Conservation (phyloP, 2,329 filamentous ascomycete species). For the Bipolaris zeicola region DNA sequence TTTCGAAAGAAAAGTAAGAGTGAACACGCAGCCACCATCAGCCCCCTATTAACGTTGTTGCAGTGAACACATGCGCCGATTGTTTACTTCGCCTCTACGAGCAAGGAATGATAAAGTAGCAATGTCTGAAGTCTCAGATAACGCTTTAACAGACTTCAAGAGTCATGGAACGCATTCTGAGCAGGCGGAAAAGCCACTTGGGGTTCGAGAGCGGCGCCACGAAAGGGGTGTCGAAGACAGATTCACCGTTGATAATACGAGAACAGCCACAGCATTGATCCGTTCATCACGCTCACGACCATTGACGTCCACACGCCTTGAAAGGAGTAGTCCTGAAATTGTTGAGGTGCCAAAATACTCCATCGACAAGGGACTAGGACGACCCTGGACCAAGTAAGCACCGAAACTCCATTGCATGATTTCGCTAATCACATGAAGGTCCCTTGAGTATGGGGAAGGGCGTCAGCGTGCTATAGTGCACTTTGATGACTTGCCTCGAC, state of each 20-base stretch:
- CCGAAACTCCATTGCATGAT: background rate
- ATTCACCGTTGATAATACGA: background rate
- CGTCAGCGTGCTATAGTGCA: slow-evolving; percentile 70
- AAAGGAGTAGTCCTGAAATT: background rate
- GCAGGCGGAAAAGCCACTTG: background rate
- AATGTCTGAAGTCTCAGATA: slow-evolving; percentile 4
- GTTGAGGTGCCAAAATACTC: slow-evolving; percentile 28
- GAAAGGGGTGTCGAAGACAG: background rate
- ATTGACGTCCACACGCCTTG: slow-evolving; percentile 6
- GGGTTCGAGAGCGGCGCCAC: background rate
- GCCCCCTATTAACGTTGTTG: slow-evolving; percentile 3
- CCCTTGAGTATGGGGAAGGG: slow-evolving; percentile 67
- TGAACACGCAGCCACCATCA: background rate
- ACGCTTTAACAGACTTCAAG: background rate
- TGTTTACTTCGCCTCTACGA: slow-evolving; percentile 21
- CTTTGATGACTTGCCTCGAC: slow-evolving; percentile 72
- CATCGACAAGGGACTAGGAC: slow-evolving; percentile 31
- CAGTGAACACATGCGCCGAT: slow-evolving; percentile 16
- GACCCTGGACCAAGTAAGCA: slow-evolving; percentile 34
- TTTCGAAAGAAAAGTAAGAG: slow-evolving; percentile 3
- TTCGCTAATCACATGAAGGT: slow-evolving; percentile 39
- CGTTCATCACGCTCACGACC: slow-evolving; percentile 19
- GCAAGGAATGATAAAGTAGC: slow-evolving; percentile 19
- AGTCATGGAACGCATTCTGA: background rate
- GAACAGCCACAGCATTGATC: background rate